A percentile compares a stretch with the other conserved stretches of the same genome.
Conservation (phyloP, 176 grass and related monocot genomes). For the Cenchrus fungigraminus region DNA sequence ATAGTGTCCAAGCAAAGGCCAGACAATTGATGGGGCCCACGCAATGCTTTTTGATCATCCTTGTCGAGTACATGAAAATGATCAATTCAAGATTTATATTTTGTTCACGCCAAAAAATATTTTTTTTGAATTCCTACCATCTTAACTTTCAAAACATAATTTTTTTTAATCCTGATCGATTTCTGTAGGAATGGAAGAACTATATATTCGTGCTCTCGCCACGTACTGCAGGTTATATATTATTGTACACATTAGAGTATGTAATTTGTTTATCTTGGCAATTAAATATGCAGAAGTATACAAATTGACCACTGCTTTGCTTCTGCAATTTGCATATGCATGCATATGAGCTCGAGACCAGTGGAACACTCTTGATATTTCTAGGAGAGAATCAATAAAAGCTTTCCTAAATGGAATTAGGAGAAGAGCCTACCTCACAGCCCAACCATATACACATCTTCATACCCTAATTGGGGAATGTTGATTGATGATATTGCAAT, state of each 20-base stretch:
- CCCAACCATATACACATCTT: not conserved
- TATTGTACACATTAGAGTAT: not conserved
- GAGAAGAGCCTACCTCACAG: constrained; percentile 6
- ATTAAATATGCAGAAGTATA: not conserved
- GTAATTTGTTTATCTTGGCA: not conserved
- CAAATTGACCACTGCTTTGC: not conserved
- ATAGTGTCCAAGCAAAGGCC: constrained; percentile 8
- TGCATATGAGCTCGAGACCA: not conserved
- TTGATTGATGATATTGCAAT: constrained; percentile 21
- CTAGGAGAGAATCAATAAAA: not conserved
- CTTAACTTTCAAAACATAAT: not conserved
- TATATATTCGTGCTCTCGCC: not conserved
- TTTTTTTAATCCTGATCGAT: no score
- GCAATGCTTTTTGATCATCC: not conserved
- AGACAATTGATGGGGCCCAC: not conserved
- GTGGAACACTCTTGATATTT: not conserved
- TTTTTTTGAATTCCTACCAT: no score
- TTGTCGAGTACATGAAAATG: not conserved
- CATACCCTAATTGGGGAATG: constrained; percentile 11
- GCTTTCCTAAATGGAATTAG: not conserved
- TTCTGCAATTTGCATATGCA: not conserved
- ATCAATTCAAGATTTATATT: not conserved
- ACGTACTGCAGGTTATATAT: not conserved
- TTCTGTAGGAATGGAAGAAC: not conserved
- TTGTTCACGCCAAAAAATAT: not conserved